Evolutionary conservation across 805 yeast genomes (phyloP), one percentile per base, ranked within the genome.

Genomic region (Yarrowia sp.): DNA sequence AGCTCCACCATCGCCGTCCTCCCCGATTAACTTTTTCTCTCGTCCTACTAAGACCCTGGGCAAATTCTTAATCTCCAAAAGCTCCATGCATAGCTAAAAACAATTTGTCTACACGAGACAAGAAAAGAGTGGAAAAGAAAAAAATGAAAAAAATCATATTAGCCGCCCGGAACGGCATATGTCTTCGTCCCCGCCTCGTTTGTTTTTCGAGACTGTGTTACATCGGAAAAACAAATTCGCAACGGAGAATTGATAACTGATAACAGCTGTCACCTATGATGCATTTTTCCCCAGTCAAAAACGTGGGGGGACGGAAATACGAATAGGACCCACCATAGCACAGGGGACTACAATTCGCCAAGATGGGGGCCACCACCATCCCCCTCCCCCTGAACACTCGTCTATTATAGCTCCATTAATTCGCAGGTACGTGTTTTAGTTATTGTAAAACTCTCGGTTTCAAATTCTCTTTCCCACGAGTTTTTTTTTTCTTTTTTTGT

Each of bases 31-130:
- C 30, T 8, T 5, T 8, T 26, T 8, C 8, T 26, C 8, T 26
- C 30, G 30, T 26, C 30, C 30, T 26, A 26, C 11, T 9, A 21
- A 44, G 36, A 48, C 52, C 52, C 52, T 48, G 51, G 51, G n/a
- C n/a, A n/a, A 24, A 26, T 16, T 48, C 36, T 48, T 46, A 30
- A 48, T 48, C 52, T 48, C 52, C 52, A n/a, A 36, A 30, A 48
- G 52, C 28, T 48, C 52, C 52, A 17, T 48, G 52, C 52, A 17
- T 30, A 4, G 24, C 28, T n/a, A 48, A 48, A 48, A 48, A 36
- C 35, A 48, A 48, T 19, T 4, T 48, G 52, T 30, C 11, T 36
- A 48, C 52, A 19, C 52, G 52, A 48, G 52, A 28, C 16, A 40
- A 40, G n/a, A n/a, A n/a, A n/a, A n/a, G n/a, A n/a, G n/a, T n/a